phyloP scores from a whole-genome alignment of 495 filamentous ascomycete genomes.

The Aspergillus biplanus region DNA sequence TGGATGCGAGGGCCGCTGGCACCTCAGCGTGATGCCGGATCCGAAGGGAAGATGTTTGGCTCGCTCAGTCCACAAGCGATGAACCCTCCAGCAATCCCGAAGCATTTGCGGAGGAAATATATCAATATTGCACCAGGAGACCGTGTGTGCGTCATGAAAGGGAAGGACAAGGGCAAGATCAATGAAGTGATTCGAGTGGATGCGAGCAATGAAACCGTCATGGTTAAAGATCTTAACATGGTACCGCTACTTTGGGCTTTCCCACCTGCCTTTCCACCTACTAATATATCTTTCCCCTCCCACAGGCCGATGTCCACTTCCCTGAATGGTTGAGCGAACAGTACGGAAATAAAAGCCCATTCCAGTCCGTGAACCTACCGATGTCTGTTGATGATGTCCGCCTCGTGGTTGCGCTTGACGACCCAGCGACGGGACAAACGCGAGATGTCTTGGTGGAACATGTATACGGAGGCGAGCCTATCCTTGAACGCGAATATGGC shows the following conservation, averaged over 20 bases:
- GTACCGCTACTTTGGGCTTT: slow-evolving; percentile 49
- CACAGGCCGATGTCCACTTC: slow-evolving; percentile 59
- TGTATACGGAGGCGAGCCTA: slow-evolving; percentile 48
- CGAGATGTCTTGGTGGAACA: slow-evolving; percentile 77
- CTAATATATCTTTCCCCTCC: slow-evolving; percentile 14
- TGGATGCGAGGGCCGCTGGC: slow-evolving; percentile 76
- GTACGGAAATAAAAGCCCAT: slow-evolving; percentile 42
- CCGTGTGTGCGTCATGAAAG: slow-evolving; percentile 76
- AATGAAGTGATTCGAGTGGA: slow-evolving; percentile 65
- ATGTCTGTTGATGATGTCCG: slow-evolving; percentile 72
- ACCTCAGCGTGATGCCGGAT: slow-evolving; percentile 68
- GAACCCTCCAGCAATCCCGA: slow-evolving; percentile 39
- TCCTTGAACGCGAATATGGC: slow-evolving; percentile 36
- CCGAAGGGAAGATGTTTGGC: slow-evolving; percentile 51
- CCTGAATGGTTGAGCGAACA: slow-evolving; percentile 55
- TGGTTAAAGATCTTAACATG: slow-evolving; percentile 66
- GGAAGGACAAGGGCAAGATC: slow-evolving; percentile 81
- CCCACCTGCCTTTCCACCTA: not conserved
- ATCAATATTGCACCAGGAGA: slow-evolving; percentile 71
- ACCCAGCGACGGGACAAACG: slow-evolving; percentile 62
- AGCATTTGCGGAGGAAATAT: slow-evolving; percentile 55
- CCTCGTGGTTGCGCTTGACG: slow-evolving; percentile 74
- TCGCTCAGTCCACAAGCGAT: slow-evolving; percentile 47
- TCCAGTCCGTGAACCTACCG: slow-evolving; percentile 50
- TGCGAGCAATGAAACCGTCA: slow-evolving; percentile 57